A percentile compares a stretch with the other conserved stretches of the same genome.
These are phyloP conservation scores for Podospora sp. DNA, from an alignment of 495 filamentous ascomycete species.

Conservation along the genomic window DNA sequence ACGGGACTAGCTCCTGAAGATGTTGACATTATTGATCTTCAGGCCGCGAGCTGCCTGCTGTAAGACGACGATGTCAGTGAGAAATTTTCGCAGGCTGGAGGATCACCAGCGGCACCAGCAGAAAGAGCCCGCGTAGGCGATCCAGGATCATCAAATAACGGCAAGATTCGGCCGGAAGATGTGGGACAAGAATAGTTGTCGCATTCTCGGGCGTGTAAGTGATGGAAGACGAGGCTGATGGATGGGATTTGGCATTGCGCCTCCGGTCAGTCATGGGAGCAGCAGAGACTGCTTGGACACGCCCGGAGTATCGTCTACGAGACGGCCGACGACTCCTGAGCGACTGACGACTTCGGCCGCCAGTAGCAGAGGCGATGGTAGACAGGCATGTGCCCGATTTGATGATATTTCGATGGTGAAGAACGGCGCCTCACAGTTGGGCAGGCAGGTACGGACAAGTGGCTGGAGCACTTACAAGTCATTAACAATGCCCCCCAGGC, in stretches of 20 bases:
- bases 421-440: conserved; percentile 32
- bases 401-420: conserved; percentile 47
- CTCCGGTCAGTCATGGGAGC: conserved; percentile 27
- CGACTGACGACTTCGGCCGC: conserved; percentile 35
- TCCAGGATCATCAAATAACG: conserved; percentile 34
- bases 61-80: conserved; percentile 50
- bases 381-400: conserved; percentile 45
- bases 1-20: conserved; percentile 49
- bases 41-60: conserved; percentile 47
- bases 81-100: conserved; percentile 26
- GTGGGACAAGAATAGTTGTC: conserved; percentile 45
- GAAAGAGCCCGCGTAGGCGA: conserved; percentile 43
- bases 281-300: conserved; percentile 20
- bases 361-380: conserved; percentile 32
- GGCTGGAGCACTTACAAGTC: conserved; percentile 42
- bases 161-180: conserved; percentile 21
- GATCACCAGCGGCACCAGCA: conserved; percentile 26
- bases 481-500: conserved; percentile 39
- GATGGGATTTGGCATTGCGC: conserved; percentile 47
- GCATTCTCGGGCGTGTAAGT: conserved; percentile 47
- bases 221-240: conserved; percentile 49
- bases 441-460: conserved; percentile 22
- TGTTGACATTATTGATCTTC: conserved; percentile 52
- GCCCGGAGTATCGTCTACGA: conserved; percentile 34
- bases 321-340: conserved; percentile 38